Evolutionary conservation across 2,329 filamentous ascomycete genomes (phyloP).

Genomic region (Alternaria sp.): DNA sequence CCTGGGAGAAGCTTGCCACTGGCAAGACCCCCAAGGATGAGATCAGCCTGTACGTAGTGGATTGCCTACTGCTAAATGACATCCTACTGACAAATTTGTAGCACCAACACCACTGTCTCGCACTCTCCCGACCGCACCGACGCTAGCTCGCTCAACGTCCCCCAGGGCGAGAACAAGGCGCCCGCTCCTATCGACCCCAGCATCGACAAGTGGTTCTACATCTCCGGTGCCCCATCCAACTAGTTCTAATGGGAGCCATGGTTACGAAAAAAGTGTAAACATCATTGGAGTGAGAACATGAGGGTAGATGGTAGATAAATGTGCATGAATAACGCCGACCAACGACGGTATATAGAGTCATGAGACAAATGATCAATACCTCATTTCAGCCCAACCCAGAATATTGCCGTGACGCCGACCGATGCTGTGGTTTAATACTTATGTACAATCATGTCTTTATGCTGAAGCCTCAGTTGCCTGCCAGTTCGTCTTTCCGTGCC

Average conservation of each 20-base stretch:
- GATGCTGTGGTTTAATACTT: constrained; percentile 22
- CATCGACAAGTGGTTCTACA: constrained; percentile 99
- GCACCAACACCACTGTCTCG: constrained; percentile 79
- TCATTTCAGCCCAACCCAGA: constrained; percentile 12
- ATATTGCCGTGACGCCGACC: constrained; percentile 37
- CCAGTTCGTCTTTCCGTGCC: constrained; percentile 82
- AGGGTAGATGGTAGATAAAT: constrained; percentile 8
- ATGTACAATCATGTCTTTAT: constrained; percentile 10
- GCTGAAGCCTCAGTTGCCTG: constrained; percentile 48
- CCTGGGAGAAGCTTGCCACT: constrained; percentile 94
- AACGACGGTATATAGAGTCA: constrained; percentile 28
- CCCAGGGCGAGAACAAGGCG: constrained; percentile 77
- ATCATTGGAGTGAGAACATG: constrained; percentile 1
- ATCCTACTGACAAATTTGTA: constrained; percentile 51
- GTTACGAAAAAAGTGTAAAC: not conserved
- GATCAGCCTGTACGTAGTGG: constrained; percentile 77
- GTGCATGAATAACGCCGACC: constrained; percentile 21
- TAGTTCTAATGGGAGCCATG: constrained; percentile 7
- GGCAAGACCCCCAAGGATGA: constrained; percentile 83
- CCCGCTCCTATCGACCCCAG: constrained; percentile 92
- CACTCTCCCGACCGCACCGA: constrained; percentile 77
- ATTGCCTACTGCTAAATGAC: constrained; percentile 28
- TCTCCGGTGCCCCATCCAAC: constrained; percentile 76
- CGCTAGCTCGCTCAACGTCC: constrained; percentile 76
- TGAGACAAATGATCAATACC: constrained; percentile 23